Conservation (phyloP, 129 eudicot genomes). For the Flaveria sonorensis region DNA sequence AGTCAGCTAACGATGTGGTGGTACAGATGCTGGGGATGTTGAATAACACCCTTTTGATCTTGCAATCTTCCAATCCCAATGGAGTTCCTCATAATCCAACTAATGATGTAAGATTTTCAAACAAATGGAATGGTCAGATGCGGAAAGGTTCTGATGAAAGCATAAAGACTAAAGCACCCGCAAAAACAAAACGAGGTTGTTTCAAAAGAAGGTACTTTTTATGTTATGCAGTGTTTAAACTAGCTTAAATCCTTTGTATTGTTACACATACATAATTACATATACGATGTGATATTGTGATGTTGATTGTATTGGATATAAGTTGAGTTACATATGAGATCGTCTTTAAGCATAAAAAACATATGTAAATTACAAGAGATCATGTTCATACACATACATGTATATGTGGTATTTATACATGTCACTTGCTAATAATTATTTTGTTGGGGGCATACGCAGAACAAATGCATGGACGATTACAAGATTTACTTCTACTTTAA, state of each 20-base stretch:
- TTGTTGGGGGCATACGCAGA: slow-evolving; percentile 29
- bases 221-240: not conserved
- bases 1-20: slow-evolving; percentile 36
- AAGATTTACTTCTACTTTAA: slow-evolving; percentile 21
- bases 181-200: slow-evolving; percentile 52
- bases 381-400: not conserved
- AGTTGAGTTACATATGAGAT: not conserved
- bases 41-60: slow-evolving; percentile 35
- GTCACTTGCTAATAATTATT: not conserved
- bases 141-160: slow-evolving; percentile 36
- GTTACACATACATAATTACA: not conserved
- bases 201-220: slow-evolving; percentile 59
- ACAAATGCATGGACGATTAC: slow-evolving; percentile 35
- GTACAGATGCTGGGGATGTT: slow-evolving; percentile 43
- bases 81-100: slow-evolving; percentile 31
- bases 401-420: not conserved
- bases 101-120: not conserved
- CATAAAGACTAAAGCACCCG: slow-evolving; percentile 15
- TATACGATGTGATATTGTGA: too few species aligned
- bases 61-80: slow-evolving; percentile 9
- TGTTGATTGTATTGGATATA: not conserved
- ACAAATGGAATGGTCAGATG: slow-evolving; percentile 2
- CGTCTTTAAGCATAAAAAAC: not conserved
- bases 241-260: not conserved
- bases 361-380: not conserved